Base-by-base conservation (phyloP, 139 green algal genomes). In the Micractinium conductrix region DNA sequence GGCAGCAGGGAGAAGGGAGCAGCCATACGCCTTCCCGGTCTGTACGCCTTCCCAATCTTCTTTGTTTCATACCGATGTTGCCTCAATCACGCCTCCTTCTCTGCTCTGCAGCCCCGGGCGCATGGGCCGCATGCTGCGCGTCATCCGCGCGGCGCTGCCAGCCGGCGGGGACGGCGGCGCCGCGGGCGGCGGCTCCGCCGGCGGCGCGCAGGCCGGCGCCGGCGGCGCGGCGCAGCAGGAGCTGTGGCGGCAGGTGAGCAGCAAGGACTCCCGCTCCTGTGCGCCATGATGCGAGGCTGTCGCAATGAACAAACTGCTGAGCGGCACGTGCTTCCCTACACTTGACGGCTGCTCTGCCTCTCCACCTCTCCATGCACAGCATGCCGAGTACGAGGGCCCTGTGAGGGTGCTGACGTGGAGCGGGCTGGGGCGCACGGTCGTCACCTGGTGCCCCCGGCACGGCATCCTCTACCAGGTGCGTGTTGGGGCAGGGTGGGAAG, bases 51-150 rank as follows among this genome's bases (percentile, higher is more conserved):
- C n/a, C n/a, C n/a, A n/a, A n/a, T n/a, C n/a, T n/a, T n/a, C n/a
- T n/a, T n/a, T n/a, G n/a, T n/a, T n/a, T n/a, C n/a, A n/a, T n/a
- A n/a, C n/a, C n/a, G n/a, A n/a, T n/a, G n/a, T n/a, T n/a, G n/a
- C n/a, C n/a, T n/a, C n/a, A n/a, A n/a, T n/a, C n/a, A n/a, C n/a
- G n/a, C 58, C 30, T n/a, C 16, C 58, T 67, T 14, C 17, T 67
- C 48, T 28, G 58, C 58, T 67, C 58, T 28, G 75, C 75, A 73
- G 85, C 55, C 93, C 94, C 4, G 89, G 86, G 26, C 87, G 94
- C 38, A 84, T 95, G 65, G 62, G 79, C 14, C 84, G 90, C 68
- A 48, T 97, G 74, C 89, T 95, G 91, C 68, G 76, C 30, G 87
- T 94, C 30, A 33, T 95, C 26, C 65, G 78, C 17, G 83, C 79